These are phyloP conservation scores for Scytalidium sp. DNA, from an alignment of 2,329 filamentous ascomycete genomes.

Conservation along the genomic window DNA sequence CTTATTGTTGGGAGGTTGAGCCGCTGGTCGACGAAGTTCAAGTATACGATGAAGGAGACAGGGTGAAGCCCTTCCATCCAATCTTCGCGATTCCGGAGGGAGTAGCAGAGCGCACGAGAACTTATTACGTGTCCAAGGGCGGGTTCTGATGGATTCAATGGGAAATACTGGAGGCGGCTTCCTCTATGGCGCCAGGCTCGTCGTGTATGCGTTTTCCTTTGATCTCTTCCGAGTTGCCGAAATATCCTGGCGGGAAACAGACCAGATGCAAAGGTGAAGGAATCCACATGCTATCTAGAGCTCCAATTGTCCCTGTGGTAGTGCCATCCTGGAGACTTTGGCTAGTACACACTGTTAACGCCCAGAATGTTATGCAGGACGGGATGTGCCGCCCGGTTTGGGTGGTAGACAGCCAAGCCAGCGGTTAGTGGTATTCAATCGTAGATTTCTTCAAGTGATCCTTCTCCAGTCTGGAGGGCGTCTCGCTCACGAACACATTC, in stretches of 20 bases:
- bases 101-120: constrained; percentile 23
- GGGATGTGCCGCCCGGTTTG: background rate
- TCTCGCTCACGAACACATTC: background rate
- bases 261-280: background rate
- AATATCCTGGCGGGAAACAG: background rate
- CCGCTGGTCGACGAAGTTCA: constrained; percentile 48
- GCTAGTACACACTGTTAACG: background rate
- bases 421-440: background rate
- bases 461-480: background rate
- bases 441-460: background rate
- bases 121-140: constrained; percentile 25
- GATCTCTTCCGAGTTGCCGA: background rate
- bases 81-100: constrained; percentile 80
- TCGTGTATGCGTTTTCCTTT: background rate
- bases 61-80: constrained; percentile 71
- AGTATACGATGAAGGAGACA: constrained; percentile 69
- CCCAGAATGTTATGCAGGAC: background rate
- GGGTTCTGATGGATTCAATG: constrained; percentile 19
- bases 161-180: background rate
- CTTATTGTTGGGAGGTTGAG: constrained; percentile 37
- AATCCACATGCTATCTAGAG: background rate
- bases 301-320: too few relatives aligned
- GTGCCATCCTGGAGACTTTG: too few relatives aligned
- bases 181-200: background rate
- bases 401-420: background rate